These are phyloP conservation scores for Camelina neglecta DNA, from an alignment of 345 rosid genomes.

Conservation along the genomic window DNA sequence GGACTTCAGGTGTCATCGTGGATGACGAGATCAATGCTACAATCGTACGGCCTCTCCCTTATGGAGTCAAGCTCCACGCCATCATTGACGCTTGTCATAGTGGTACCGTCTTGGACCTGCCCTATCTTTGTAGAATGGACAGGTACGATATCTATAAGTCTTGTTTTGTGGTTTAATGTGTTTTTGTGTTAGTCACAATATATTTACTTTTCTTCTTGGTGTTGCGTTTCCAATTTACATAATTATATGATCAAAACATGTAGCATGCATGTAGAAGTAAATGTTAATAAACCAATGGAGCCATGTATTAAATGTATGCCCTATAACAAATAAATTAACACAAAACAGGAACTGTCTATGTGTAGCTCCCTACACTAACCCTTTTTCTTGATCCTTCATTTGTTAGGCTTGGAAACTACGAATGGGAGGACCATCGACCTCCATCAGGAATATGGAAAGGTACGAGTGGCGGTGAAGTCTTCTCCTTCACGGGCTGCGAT, in stretches of 20 bases:
- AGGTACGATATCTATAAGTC: constrained; percentile 46
- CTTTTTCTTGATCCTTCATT: background rate
- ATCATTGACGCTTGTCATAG: constrained; percentile 91
- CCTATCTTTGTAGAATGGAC: constrained; percentile 86
- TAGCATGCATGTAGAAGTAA: background rate
- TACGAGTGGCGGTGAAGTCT: constrained; percentile 85
- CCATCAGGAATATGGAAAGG: constrained; percentile 85
- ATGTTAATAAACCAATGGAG: background rate
- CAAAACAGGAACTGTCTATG: background rate
- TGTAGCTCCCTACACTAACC: background rate
- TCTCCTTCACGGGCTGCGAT: constrained; percentile 91
- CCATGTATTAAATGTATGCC: background rate
- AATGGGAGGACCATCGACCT: constrained; percentile 90
- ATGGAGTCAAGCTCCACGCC: constrained; percentile 87
- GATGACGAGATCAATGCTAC: constrained; percentile 88
- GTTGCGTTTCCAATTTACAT: background rate
- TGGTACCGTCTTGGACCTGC: constrained; percentile 86
- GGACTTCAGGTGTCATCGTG: constrained; percentile 74
- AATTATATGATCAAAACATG: background rate
- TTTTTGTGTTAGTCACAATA: background rate
- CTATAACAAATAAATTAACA: background rate
- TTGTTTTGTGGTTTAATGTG: background rate
- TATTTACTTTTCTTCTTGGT: background rate
- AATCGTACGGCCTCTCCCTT: constrained; percentile 82
- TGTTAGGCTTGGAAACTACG: constrained; percentile 59